Percentiles rank a stretch among this genome's conserved stretches.
Conservation (phyloP, 306 rosid species). For the Pyrus betulifolia region DNA sequence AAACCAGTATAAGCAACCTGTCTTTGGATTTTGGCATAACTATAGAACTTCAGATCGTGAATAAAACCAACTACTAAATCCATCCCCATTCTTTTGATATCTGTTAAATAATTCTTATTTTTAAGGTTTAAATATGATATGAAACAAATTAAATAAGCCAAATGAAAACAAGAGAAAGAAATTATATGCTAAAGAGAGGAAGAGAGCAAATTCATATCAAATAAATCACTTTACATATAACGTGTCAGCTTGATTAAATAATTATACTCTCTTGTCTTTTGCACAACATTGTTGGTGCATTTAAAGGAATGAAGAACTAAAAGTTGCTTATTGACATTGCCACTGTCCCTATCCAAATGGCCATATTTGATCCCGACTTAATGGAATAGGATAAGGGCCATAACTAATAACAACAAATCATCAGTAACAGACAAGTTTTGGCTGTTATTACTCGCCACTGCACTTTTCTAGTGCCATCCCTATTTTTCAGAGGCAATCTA, state of each 20-base stretch:
- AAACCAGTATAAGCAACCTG: background rate
- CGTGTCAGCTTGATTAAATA: background rate
- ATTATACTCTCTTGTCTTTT: background rate
- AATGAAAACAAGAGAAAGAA: background rate
- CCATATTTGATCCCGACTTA: background rate
- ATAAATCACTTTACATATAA: background rate
- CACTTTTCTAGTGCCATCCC: background rate
- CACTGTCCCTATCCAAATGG: background rate
- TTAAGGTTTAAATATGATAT: background rate
- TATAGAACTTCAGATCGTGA: background rate
- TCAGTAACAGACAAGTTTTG: background rate
- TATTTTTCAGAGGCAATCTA: background rate
- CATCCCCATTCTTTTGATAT: background rate
- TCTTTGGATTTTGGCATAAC: background rate
- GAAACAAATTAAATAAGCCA: background rate
- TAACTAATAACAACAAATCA: background rate
- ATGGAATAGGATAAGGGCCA: background rate
- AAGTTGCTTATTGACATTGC: background rate
- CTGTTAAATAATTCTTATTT: background rate
- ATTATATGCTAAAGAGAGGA: background rate
- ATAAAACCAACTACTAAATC: background rate
- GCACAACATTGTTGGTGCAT: background rate
- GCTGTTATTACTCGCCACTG: background rate
- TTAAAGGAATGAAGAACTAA: background rate
- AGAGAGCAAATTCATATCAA: background rate